Base-by-base conservation (phyloP, 176 grass and related monocot genomes). In the Zizania latifolia region DNA sequence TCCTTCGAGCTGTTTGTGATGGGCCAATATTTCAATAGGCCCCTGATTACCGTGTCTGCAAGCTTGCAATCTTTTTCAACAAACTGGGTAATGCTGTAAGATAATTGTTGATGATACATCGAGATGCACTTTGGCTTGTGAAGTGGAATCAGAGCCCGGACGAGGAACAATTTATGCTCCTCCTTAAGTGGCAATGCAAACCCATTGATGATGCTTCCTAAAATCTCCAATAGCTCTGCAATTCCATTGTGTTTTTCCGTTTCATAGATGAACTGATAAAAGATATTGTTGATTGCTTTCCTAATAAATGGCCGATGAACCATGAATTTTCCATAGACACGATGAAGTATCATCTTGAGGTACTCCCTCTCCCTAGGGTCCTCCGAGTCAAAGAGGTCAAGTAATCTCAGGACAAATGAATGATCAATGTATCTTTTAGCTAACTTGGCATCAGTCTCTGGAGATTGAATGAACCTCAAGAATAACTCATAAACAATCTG, bases 301-400 rank as follows among this genome's bases (percentile, higher is more conserved):
- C 92, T 57, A 72, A 96, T 92, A 40, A 82, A 86, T 17, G 92
- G 92, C 0, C 92, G 83, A 70, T 96, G 92, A 37, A 96, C 92
- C 92, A 96, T 96, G 86, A 96, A 96, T 68, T 96, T 96, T 58
- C 92, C 92, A 4, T 96, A 96, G 72, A 96, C 87, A 32, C 92
- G 86, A 51, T 96, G 92, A 43, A 96, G 81, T 62, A 96, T 92
- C 89, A 85, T 92, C 76, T 96, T 96, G 50, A 96, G 73, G 68
- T 87, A 96, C 63, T 96, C 92, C 57, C 92, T 84, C 75, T 92
- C 92, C 53, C 92, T 81, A n/a, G 83, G 89, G 34, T 96, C 92
- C 63, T 96, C 92, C 0, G 92, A 96, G 78, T 96, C 92, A 76
- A 96, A 96, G 57, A 96, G 86, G 37, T 96, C 86, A 65, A 96